Base-by-base conservation (phyloP, 2,329 filamentous ascomycete genomes). In the Tolypocladium ovalisporum region DNA sequence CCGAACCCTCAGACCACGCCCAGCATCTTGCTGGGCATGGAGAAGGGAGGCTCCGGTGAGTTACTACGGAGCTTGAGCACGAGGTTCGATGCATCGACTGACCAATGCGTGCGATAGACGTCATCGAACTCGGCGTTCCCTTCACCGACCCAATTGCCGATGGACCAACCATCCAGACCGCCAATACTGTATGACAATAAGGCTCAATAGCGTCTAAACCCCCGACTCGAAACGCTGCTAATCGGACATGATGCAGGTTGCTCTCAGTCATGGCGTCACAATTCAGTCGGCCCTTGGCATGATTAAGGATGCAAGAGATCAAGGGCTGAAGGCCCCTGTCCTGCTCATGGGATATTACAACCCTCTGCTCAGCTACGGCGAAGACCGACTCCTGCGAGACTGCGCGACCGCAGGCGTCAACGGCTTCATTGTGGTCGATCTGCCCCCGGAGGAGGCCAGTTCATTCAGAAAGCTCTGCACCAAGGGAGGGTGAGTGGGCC, bases 281-380 rank as follows among this genome's bases (percentile, higher is more conserved):
- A 88, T 96, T 61, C 79, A 82, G 63, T 85, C 82, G 55, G 89
- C 89, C 19, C 81, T 99, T 44, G 81, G 88, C 67, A 93, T 96
- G 80, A 87, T 97, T 60, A 86, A 87, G 65, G 83, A 88, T 61
- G 90, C 93, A 52, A 82, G 94, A 66, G 80, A 81, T 64, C 82
- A 81, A 61, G 94, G 94, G 47, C 78, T 97, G 57, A 86, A 81
- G 66, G 85, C 87, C 1, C 94, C 94, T 0, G 83, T 99, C 47
- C 76, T 99, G 68, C 82, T 99, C 63, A 99, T 99, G 94, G 94
- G 94, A 67, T 99, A 99, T 82, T 99, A 96, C 77, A 99, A 99
- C 77, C 94, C 94, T 1, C 80, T 97, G 60, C 79, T 97, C 60
- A 90, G 88, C 67, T 99, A 97, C 70, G 94, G 94, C 56, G 94